Percentiles rank a stretch among this genome's conserved stretches.
These are phyloP conservation scores for Globisporangium cederbergense DNA, from an alignment of 352 stramenopile genomes.

Conservation along the genomic window DNA sequence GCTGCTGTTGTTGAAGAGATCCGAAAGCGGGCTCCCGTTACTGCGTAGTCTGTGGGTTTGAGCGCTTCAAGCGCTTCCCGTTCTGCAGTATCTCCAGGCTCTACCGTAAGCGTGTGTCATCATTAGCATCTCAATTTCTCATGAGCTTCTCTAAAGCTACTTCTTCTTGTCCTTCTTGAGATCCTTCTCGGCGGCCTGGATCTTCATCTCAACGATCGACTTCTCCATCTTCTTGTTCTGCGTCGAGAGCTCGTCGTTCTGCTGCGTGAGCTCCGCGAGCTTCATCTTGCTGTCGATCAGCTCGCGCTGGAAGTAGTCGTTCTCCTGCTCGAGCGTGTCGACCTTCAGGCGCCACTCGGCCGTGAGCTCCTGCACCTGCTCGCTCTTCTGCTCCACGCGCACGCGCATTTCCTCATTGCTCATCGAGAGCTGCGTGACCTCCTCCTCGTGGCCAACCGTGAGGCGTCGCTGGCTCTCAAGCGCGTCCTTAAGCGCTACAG, in stretches of 20 bases:
- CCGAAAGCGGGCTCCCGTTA: too few species aligned
- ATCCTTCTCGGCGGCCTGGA: constrained; percentile 35
- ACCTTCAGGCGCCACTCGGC: constrained; percentile 35
- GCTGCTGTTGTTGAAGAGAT: too few species aligned
- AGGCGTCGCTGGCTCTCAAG: constrained; percentile 42
- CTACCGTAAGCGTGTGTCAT: too few species aligned
- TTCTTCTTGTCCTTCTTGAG: constrained; percentile 45
- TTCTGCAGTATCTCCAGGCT: too few species aligned
- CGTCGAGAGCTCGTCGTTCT: constrained; percentile 64
- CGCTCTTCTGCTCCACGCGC: constrained; percentile 35
- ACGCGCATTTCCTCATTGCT: constrained; percentile 48
- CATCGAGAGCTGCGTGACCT: constrained; percentile 40
- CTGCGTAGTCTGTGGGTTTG: too few species aligned
- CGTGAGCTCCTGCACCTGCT: constrained; percentile 33
- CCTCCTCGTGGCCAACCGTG: constrained; percentile 39
- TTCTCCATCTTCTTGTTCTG: constrained; percentile 70
- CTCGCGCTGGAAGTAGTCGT: constrained; percentile 81
- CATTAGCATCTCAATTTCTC: too few species aligned
- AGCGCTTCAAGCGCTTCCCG: too few species aligned
- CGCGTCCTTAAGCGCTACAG: constrained; percentile 36
- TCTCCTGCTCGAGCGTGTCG: constrained; percentile 59
- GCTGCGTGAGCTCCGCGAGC: constrained; percentile 64
- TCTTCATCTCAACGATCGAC: constrained; percentile 44
- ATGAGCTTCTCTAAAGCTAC: constrained; percentile 6
- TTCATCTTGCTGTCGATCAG: constrained; percentile 86